phyloP scores from a whole-genome alignment of 208 protist species.

The Naegleria fowleri region DNA sequence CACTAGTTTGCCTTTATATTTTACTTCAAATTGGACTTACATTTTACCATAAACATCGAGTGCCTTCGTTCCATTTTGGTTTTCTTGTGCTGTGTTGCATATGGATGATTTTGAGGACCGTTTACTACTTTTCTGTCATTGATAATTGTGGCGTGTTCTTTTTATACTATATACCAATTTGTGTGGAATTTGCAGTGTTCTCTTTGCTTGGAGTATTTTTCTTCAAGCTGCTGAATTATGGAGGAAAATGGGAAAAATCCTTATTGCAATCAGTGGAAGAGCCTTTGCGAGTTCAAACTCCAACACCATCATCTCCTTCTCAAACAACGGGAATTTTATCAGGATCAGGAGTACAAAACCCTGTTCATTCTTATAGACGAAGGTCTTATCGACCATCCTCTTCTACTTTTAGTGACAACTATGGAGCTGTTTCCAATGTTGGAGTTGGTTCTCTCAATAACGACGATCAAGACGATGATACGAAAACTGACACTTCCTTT shows the following conservation, averaged over 20 bases:
- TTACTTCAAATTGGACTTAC: background rate
- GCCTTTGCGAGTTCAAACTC: background rate
- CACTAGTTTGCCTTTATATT: background rate
- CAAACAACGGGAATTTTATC: background rate
- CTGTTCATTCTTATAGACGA: background rate
- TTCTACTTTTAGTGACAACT: background rate
- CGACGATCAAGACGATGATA: background rate
- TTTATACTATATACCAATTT: background rate
- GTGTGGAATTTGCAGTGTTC: constrained; percentile 13
- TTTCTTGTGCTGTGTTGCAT: background rate
- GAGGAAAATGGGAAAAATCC: background rate
- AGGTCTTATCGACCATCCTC: background rate
- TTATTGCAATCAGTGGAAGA: background rate
- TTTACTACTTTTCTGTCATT: background rate
- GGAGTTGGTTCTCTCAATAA: background rate
- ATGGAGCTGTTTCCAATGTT: background rate
- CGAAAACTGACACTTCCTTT: background rate
- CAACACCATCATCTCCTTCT: background rate
- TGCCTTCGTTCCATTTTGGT: background rate
- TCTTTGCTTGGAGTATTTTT: constrained; percentile 11
- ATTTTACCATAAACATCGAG: background rate
- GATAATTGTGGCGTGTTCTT: background rate
- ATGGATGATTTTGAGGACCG: constrained; percentile 11
- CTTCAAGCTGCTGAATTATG: background rate
- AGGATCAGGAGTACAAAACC: background rate